Conservation (phyloP, 148 eudicot species). For the Camellia lanceoleosa region DNA sequence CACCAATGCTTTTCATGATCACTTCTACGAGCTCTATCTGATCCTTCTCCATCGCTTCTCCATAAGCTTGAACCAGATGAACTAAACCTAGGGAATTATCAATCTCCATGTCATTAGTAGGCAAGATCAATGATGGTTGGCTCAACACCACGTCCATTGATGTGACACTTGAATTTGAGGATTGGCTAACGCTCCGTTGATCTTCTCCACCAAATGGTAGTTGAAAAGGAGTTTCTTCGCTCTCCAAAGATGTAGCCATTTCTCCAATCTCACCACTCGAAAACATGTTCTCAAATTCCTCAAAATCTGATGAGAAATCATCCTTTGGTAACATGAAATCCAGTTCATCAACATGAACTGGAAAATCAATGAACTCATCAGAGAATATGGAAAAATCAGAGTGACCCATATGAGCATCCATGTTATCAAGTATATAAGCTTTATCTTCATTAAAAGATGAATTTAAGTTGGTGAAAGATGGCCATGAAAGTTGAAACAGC, state of each 20-base stretch:
- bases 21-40: conserved; percentile 20
- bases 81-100: conserved; percentile 17
- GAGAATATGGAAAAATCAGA: conserved; percentile 13
- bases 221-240: background rate
- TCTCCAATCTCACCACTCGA: background rate
- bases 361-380: conserved; percentile 13
- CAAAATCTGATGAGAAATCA: conserved; percentile 11
- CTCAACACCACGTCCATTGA: conserved; percentile 5
- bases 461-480: background rate
- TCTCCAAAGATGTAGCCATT: background rate
- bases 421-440: background rate
- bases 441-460: background rate
- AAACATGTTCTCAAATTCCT: background rate
- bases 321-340: conserved; percentile 9
- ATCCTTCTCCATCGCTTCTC: conserved; percentile 15
- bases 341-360: background rate
- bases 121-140: conserved; percentile 14
- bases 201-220: background rate
- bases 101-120: conserved; percentile 21
- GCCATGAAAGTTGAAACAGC: background rate
- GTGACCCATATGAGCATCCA: conserved; percentile 2
- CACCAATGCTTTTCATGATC: conserved; percentile 11
- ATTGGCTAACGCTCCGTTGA: conserved; percentile 1
- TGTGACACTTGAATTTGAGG: conserved; percentile 7
- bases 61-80: conserved; percentile 24